Base-by-base conservation (phyloP, 306 rosid species). In the Dalbergia cultrata region DNA sequence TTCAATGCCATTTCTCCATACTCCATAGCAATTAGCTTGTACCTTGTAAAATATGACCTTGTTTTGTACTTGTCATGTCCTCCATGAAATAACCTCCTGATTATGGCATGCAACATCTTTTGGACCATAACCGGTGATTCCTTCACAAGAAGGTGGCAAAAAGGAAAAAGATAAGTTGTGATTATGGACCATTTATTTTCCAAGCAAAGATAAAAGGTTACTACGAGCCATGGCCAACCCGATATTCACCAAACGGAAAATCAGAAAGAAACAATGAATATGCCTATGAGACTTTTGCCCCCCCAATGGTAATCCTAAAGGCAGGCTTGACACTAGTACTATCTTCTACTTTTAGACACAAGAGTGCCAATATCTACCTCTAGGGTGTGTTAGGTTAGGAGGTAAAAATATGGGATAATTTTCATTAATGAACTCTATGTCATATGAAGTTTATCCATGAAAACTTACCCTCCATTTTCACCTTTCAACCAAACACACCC, bases 121-220 rank as follows among this genome's bases (percentile, higher is more conserved):
- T 76, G 73, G 80, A 64, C 64, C 73, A 76, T 50, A 76, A 50
- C 61, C 64, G 43, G 54, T 52, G 65, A 64, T 39, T 76, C 54
- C 58, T 50, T 50, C 72, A 12, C 47, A n/a, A 45, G 49, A 34
- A 50, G 33, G 6, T 64, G 9, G 65, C 52, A 47, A 35, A 54
- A 54, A 54, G 19, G 19, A 14, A 37, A 50, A 49, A 50, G 7
- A 62, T 34, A 11, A 76, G n/a, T 34, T 64, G n/a, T 63, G 64
- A 76, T 65, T 52, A 50, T 52, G 73, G 53, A 76, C 73, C 50
- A 13, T 76, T 50, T 64, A 5, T 63, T 49, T n/a, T 39, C 53
- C 54, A 49, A 0, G 26, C 16, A 8, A 31, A 13, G 41, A 8
- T 11, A 18, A 41, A 34, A 12, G 65, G 52, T 50, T 35, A 50